These are phyloP conservation scores for Fomitopsis palustris DNA, from an alignment of 1,284 basidiomycete genomes.

Conservation along the genomic window DNA sequence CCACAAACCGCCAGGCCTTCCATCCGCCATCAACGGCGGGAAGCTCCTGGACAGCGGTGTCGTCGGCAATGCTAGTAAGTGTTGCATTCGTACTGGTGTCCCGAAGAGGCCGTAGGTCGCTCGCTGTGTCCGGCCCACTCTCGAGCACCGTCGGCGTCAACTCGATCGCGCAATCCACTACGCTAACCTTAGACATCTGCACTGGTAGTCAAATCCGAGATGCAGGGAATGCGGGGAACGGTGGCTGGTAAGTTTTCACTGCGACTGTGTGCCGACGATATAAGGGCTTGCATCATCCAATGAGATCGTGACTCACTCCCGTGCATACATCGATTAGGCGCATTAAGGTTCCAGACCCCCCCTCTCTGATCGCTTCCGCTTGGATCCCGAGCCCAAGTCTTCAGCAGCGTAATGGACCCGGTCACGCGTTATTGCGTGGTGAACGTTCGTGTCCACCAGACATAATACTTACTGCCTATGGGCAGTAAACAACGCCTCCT, in stretches of 20 bases:
- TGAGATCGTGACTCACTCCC: not conserved
- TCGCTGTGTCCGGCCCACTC: not conserved
- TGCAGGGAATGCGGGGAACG: no score
- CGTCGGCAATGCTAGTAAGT: not conserved
- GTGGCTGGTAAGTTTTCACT: no score
- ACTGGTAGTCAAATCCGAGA: no score
- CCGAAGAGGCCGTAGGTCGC: not conserved
- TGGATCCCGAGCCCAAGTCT: no score
- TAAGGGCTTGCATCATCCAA: not conserved
- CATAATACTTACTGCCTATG: not conserved
- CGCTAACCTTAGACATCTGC: not conserved
- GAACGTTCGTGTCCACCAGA: no score
- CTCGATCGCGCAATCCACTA: not conserved
- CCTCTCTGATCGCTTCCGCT: no score
- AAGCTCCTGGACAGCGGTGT: conserved; percentile 1
- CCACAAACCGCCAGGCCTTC: conserved; percentile 10
- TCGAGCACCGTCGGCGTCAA: not conserved
- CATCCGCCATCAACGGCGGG: conserved; percentile 9
- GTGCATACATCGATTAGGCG: no score
- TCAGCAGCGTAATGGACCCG: no score
- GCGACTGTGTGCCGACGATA: not conserved
- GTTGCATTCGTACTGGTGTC: not conserved
- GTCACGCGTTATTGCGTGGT: no score
- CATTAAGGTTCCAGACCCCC: no score
- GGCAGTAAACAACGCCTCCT: not conserved